Base-by-base conservation (phyloP, 257 asterid species). In the Jacaranda mimosifolia region DNA sequence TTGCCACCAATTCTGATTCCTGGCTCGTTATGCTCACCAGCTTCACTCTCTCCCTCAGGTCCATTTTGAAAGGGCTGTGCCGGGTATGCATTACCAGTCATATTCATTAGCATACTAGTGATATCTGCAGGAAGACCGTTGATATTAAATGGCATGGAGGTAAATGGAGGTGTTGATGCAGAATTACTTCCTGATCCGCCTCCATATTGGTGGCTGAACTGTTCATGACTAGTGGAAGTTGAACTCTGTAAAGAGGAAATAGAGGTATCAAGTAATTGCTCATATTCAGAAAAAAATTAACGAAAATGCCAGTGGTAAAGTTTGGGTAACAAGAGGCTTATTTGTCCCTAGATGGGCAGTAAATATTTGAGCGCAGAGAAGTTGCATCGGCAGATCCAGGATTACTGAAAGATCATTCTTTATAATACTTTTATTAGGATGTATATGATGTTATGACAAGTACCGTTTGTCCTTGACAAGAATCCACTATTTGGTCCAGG, bases 111-210 rank as follows among this genome's bases (percentile, higher is more conserved):
- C 90, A 87, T 73, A 86, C 83, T 80, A 4, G 85, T 63, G 57
- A 92, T 60, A 77, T 87, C 92, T 12, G 66, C 38, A 6, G 91
- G 91, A 57, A 86, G 57, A 21, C 83, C 88, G 10, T 81, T 80
- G 39, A 83, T 32, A 74, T 86, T 80, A 78, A 85, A 83, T 39
- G 91, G 88, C 88, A 87, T 82, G 73, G 92, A 80, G 53, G 85
- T 7, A 81, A 89, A 89, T n/a, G 85, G 85, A 19, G 88, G 84
- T n/a, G 80, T 70, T 66, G 75, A 52, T 14, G 79, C 63, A 32
- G 83, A 80, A 42, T 46, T 56, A 36, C 85, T 80, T 77, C 91
- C 70, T 63, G 86, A 60, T 78, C 82, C 89, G n/a, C 83, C 91
- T 26, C 79, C 84, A 4, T 76, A 49, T 51, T 75, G 88, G 62